Evolutionary conservation across 768 basidiomycete species (phyloP), one percentile per base, ranked within the genome.

Genomic region (Lentinus brumalis): DNA sequence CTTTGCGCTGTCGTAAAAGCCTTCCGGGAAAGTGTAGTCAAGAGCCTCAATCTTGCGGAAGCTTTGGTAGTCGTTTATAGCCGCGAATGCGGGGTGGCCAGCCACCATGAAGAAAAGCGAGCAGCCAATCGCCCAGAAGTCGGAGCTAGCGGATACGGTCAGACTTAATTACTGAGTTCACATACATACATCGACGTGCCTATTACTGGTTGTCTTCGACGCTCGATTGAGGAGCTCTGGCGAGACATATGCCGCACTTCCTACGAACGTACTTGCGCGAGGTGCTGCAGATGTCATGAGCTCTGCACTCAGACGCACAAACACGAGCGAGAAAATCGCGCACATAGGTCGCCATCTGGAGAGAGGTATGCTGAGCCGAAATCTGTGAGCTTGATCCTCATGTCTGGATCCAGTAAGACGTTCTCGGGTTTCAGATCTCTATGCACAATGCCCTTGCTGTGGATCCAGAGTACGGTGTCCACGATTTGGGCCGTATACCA

Each of bases 21-120:
- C 53, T 3, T 63, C 61, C 0, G 57, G 53, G 42, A 63, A 63
- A 5, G 47, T 55, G 42, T 63, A 63, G 50, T 59, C 53, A 10
- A 63, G 49, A 4, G 61, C 52, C n/a, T 63, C 61, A 21, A 63
- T 63, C 38, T 63, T 63, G 32, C 61, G 61, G 49, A 63, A 63
- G 49, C 61, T 63, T 49, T 63, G 61, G 53, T 63, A 63, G 53
- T 63, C 61, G 30, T 63, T 63, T 47, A 63, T 63, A 3, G 61
- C 61, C 11, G 56, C 52, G 35, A 63, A 63, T 1, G 61, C 52
- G 0, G 61, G 61, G 0, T 38, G 21, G 5, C 61, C 61, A 11
- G 61, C 61, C 32, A 63, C 26, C 12, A 63, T 21, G 50, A 63
- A 63, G 41, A 54, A 63, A 0, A 59, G 9, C 1, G 61, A 55